Conservation (phyloP, 768 basidiomycete species). For the Kwoniella europaea region DNA sequence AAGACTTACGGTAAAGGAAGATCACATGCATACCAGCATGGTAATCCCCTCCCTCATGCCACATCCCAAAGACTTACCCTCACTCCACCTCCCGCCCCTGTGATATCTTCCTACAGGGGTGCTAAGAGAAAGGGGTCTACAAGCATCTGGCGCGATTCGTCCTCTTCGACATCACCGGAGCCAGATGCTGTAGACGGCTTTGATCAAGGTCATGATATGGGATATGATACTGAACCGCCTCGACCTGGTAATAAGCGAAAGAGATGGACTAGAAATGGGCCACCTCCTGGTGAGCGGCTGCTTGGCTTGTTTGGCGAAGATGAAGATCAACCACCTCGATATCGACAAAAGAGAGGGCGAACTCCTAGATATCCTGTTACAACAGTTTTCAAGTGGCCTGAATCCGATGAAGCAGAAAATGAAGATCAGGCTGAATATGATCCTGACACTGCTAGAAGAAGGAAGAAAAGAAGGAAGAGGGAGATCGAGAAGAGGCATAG, state of each 20-base stretch:
- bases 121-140: constrained; percentile 26
- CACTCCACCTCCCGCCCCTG: background rate
- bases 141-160: constrained; percentile 8
- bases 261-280: constrained; percentile 13
- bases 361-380: constrained; percentile 8
- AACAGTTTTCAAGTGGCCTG: background rate
- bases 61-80: background rate
- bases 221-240: background rate
- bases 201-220: background rate
- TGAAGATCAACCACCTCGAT: background rate
- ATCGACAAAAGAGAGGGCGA: background rate
- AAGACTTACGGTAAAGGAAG: constrained; percentile 19
- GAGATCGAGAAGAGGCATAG: constrained; percentile 6
- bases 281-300: constrained; percentile 9
- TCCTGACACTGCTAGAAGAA: background rate
- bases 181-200: constrained; percentile 1
- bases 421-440: constrained; percentile 10
- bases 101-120: constrained; percentile 13
- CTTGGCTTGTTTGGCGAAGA: constrained; percentile 5
- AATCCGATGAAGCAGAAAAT: background rate
- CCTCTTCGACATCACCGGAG: background rate
- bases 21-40: constrained; percentile 21
- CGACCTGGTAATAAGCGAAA: background rate
- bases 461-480: constrained; percentile 8
- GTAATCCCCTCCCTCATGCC: constrained; percentile 8